phyloP scores from a whole-genome alignment of 345 rosid genomes.

The Pseudoturritis turrita region DNA sequence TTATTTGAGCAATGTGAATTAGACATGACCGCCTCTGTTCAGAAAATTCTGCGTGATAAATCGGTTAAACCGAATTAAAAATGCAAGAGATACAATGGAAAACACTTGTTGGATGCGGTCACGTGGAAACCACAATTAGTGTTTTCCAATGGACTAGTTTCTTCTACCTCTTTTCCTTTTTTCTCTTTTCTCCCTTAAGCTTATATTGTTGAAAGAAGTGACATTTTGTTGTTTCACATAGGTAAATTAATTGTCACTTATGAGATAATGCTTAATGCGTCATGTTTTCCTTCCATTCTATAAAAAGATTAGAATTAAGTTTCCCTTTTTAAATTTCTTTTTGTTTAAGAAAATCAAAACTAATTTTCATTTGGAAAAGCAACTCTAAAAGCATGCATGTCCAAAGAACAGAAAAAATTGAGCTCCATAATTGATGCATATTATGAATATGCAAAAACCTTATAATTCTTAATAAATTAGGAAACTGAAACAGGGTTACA shows the following conservation, averaged over 20 bases:
- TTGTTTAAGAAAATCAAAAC: not conserved
- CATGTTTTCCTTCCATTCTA: not conserved
- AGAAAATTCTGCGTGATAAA: too few relatives aligned
- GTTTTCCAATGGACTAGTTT: too few relatives aligned
- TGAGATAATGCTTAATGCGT: not conserved
- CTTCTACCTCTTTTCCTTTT: too few relatives aligned
- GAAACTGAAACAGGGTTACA: not conserved
- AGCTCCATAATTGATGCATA: not conserved
- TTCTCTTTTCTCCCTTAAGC: too few relatives aligned
- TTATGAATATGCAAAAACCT: constrained; percentile 3
- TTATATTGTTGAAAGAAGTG: too few relatives aligned
- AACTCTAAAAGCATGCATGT: not conserved
- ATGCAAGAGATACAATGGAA: too few relatives aligned
- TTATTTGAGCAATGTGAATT: too few relatives aligned
- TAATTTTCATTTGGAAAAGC: not conserved
- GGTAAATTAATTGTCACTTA: not conserved
- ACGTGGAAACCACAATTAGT: too few relatives aligned
- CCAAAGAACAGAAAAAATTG: not conserved
- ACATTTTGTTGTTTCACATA: too few relatives aligned
- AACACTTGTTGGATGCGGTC: too few relatives aligned
- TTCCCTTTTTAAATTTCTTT: not conserved
- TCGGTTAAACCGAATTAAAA: too few relatives aligned
- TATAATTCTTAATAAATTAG: not conserved
- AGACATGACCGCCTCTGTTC: too few relatives aligned
- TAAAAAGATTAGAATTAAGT: constrained; percentile 9